phyloP scores from a whole-genome alignment of 1,284 basidiomycete species.

The Psilocybe mexicana region DNA sequence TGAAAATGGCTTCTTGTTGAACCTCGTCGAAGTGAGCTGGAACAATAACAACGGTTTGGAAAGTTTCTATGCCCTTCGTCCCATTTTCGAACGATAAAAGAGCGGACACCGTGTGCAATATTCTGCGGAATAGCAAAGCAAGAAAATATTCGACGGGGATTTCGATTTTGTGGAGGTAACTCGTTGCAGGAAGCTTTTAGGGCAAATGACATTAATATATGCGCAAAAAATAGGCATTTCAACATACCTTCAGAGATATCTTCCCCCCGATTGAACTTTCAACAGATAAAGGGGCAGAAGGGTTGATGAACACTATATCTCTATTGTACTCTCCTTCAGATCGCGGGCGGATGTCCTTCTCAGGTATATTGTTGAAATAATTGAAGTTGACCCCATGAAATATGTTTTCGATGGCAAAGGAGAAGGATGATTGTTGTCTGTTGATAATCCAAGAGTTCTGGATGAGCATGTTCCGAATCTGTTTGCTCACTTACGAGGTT shows the following conservation, averaged over 20 bases:
- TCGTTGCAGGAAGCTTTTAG: not conserved
- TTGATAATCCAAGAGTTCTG: not conserved
- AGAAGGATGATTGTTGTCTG: not conserved
- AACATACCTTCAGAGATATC: not conserved
- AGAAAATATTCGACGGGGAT: not conserved
- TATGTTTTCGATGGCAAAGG: not conserved
- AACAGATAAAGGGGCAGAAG: not conserved
- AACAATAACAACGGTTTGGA: conserved; percentile 1
- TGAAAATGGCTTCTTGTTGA: conserved; percentile 2
- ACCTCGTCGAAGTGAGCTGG: not conserved
- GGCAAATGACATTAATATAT: not conserved
- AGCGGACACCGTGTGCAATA: not conserved
- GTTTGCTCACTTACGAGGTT: not conserved
- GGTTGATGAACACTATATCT: not conserved
- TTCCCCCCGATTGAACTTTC: not conserved
- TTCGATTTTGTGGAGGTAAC: not conserved
- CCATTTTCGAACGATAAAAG: not conserved
- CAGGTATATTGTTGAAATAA: not conserved
- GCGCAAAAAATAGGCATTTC: not conserved
- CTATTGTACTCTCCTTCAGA: not conserved
- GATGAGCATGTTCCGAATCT: not conserved
- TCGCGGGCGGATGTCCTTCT: not conserved
- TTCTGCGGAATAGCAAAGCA: conserved; percentile 1
- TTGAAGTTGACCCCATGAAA: not conserved
- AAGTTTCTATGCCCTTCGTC: not conserved